Evolutionary conservation across 1,139 yeast species (phyloP).

Genomic region (Candida sp.): DNA sequence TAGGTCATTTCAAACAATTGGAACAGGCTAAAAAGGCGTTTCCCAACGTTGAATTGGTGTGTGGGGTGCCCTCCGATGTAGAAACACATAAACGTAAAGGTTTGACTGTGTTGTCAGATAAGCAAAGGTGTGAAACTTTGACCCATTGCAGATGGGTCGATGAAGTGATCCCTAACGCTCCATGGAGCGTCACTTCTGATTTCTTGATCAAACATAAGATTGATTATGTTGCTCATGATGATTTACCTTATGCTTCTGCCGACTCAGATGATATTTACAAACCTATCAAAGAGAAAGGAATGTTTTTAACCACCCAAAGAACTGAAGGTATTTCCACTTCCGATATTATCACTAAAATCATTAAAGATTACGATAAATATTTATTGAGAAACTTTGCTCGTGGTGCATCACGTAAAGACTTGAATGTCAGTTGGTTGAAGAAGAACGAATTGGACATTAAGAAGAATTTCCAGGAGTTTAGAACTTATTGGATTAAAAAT

Average conservation of each 20-base stretch:
- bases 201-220: constrained; percentile 76
- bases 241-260: constrained; percentile 85
- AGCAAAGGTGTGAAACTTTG: constrained; percentile 85
- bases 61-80: constrained; percentile 88
- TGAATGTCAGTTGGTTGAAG: constrained; percentile 95
- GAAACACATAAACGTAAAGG: constrained; percentile 94
- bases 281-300: constrained; percentile 88
- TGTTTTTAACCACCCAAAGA: constrained; percentile 91
- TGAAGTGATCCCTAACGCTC: constrained; percentile 91
- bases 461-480: constrained; percentile 83
- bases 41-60: constrained; percentile 77
- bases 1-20: constrained; percentile 96
- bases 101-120: constrained; percentile 82
- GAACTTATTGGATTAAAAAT: constrained; percentile 79
- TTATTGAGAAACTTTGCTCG: constrained; percentile 96
- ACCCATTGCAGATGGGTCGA: constrained; percentile 97
- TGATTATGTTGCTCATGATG: constrained; percentile 98
- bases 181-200: constrained; percentile 90
- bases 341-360: constrained; percentile 91
- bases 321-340: constrained; percentile 96
- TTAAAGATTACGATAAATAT: constrained; percentile 94
- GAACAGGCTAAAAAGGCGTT: constrained; percentile 97
- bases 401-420: constrained; percentile 94
- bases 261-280: constrained; percentile 89
- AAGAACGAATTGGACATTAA: constrained; percentile 93